These are phyloP conservation scores for Fusarium caatingaense DNA, from an alignment of 2,329 filamentous ascomycete species.

Conservation along the genomic window DNA sequence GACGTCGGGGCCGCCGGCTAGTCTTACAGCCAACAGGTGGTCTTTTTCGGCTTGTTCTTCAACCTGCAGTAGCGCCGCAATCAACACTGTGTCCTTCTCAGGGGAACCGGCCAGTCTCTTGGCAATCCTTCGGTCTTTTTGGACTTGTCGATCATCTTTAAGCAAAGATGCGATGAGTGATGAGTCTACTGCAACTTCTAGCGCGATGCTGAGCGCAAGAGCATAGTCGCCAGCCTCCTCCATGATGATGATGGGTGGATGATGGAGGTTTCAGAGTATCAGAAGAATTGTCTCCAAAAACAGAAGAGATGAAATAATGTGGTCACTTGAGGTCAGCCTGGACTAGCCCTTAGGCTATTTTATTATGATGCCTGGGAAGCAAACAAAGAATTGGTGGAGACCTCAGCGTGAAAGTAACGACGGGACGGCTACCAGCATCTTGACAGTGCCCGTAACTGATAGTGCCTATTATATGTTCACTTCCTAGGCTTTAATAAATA, in stretches of 20 bases:
- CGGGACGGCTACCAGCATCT: neutral
- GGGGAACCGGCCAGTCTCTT: too few species aligned
- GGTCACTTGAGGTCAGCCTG: too few species aligned
- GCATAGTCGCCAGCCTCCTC: neutral
- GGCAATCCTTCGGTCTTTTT: neutral
- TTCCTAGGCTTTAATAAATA: too few species aligned
- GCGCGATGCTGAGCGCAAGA: neutral
- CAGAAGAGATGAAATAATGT: fast-evolving
- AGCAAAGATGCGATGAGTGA: neutral
- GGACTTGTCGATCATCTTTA: neutral
- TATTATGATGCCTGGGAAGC: neutral
- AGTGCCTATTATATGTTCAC: too few species aligned
- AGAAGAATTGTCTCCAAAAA: neutral
- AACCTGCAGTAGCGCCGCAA: neutral
- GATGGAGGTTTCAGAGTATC: neutral
- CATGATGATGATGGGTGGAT: neutral
- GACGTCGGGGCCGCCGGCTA: too few species aligned
- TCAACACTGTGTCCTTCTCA: neutral
- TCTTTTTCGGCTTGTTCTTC: neutral
- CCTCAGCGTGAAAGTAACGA: neutral
- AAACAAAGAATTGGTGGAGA: neutral
- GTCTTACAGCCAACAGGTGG: neutral
- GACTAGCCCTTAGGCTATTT: neutral
- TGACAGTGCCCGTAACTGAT: neutral
- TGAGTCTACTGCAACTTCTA: too few species aligned